These are phyloP conservation scores for Cordia subcordata DNA, from an alignment of 257 asterid genomes.

Conservation along the genomic window DNA sequence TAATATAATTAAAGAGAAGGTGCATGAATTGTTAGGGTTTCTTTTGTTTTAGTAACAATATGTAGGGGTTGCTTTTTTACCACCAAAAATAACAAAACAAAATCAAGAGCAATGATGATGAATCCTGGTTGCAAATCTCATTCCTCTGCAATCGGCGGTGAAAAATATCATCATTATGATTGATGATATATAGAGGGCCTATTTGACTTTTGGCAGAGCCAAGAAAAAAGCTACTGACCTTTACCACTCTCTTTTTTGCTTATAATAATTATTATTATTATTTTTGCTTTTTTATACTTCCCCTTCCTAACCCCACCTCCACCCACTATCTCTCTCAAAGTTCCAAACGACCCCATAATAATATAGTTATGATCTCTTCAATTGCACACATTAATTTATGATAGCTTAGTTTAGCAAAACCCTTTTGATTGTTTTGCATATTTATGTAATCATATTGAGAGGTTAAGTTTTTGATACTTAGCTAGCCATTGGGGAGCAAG, in stretches of 20 bases:
- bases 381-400: slow-evolving; percentile 64
- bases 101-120: slow-evolving; percentile 56
- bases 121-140: slow-evolving; percentile 77
- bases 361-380: slow-evolving; percentile 83
- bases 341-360: slow-evolving; percentile 50
- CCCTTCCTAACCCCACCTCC: slow-evolving; percentile 59
- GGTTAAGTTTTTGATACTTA: too few species aligned
- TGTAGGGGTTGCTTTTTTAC: slow-evolving; percentile 29
- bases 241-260: slow-evolving; percentile 39
- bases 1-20: too few species aligned
- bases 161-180: slow-evolving; percentile 43
- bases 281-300: neutral
- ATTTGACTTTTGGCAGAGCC: slow-evolving; percentile 74
- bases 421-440: slow-evolving; percentile 18
- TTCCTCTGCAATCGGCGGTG: slow-evolving; percentile 33
- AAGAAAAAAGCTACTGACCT: slow-evolving; percentile 82
- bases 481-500: neutral
- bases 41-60: too few species aligned
- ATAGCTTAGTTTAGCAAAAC: slow-evolving; percentile 35
- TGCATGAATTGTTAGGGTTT: too few species aligned
- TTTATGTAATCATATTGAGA: slow-evolving; percentile 27
- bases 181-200: slow-evolving; percentile 33
- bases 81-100: slow-evolving; percentile 24
- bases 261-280: too few species aligned
- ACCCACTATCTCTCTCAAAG: slow-evolving; percentile 62